Base-by-base conservation (phyloP, 169 alveolate genomes). In the Besnoitia besnoiti region DNA sequence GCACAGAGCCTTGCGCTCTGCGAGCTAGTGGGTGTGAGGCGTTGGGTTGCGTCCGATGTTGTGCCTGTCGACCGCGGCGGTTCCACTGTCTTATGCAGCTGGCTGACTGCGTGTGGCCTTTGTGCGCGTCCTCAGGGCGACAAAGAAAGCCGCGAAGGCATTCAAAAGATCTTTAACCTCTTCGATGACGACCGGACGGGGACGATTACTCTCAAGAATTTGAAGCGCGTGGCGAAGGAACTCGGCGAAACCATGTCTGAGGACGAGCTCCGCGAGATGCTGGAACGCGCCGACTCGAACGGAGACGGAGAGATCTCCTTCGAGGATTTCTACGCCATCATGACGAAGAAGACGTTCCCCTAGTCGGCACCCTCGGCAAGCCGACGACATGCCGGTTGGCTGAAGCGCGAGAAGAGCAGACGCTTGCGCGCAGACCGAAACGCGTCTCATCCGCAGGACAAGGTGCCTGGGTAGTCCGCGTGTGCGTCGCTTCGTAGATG, bases 271-370 rank as follows among this genome's bases (percentile, higher is more conserved):
- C 96, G 99, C 92, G 99, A 99, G 94, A 99, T 99, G 99, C 98
- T 99, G 90, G 99, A 98, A 95, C 96, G 99, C 91, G 99, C 99
- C 37, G 99, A 99, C 95, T 96, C 99, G 37, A 98, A 99, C 94
- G 99, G 99, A 0, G 99, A 99, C 91, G 99, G 99, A n/a, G 99
- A 98, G 92, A 98, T 99, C 61, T 98, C 99, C 67, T 98, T 98
- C 87, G 99, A 99, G 90, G 99, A 99, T 95, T 99, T 99, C 96
- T 99, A 99, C 96, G 97, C 98, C 94, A 99, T 99, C 89, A 99
- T 99, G 99, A 99, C 99, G 85, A 99, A 98, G 96, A 98, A 98
- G 94, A 98, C 99, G 62, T 98, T 98, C 92, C 98, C 99, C 79
- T 98, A 97, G 61, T 30, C 24, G 16, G 80, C 67, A 51, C 24